Base-by-base conservation (phyloP, 345 rosid species). In the Pistacia integerrima region DNA sequence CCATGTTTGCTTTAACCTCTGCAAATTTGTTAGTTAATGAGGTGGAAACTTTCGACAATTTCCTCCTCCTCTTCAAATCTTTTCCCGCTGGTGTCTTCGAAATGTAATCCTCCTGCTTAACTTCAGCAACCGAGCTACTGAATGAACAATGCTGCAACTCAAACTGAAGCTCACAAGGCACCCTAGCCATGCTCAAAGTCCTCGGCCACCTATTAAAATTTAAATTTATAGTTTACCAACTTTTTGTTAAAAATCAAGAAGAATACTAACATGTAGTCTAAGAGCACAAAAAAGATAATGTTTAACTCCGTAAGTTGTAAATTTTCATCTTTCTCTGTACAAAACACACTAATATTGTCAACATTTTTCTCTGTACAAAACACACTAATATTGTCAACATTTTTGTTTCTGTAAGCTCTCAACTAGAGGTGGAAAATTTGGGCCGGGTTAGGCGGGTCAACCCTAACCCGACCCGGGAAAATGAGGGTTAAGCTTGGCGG, bases 161-260 rank as follows among this genome's bases (percentile, higher is more conserved):
- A 16, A 70, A 71, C 75, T 86, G 88, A 67, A 88, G 84, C 76
- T 88, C 84, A 44, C 92, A 86, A 22, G 86, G 88, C 17, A 87
- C 76, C 60, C 44, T 68, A 44, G 92, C 92, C 91, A 88, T 88
- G 68, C 76, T 82, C 75, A 88, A 70, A 74, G 88, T 83, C 76
- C 92, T 86, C 8, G 86, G 73, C 85, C 86, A 88, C 78, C 91
- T 88, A 58, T 51, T 64, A 64, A n/a, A 62, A 28, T n/a, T 30
- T 30, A 30, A 1, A 30, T 33, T 38, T 8, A 25, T 4, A 17
- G 48, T 2, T 56, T 18, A n/a, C 61, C 2, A 36, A 38, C 28
- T 28, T 33, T 30, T 11, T 35, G 70, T 22, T 35, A 14, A 20
- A 54, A 30, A 30, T 30, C 33, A 30, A 30, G 33, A 30, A 30